These are phyloP conservation scores for Geotrichum phurueaensis DNA, from an alignment of 1,139 yeast species.

Conservation along the genomic window DNA sequence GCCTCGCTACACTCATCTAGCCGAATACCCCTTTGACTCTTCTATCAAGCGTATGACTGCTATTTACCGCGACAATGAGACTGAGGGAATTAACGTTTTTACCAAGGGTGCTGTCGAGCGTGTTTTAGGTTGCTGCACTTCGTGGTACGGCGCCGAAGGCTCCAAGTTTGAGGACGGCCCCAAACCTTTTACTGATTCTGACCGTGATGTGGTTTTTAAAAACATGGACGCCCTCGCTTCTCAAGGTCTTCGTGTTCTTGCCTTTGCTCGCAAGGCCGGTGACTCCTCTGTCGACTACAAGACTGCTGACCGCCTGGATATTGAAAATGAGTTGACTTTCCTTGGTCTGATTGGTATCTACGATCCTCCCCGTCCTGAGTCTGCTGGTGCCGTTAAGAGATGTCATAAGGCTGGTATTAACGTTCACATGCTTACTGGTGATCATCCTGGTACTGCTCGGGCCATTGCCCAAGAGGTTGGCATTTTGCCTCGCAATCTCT, in stretches of 20 bases:
- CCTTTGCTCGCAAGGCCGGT: conserved; percentile 45
- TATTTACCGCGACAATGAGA: conserved; percentile 42
- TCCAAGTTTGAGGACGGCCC: conserved; percentile 12
- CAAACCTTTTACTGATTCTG: conserved; percentile 40
- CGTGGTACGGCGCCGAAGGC: conserved; percentile 39
- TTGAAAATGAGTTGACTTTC: conserved; percentile 54
- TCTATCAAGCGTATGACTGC: conserved; percentile 71
- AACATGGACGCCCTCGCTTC: conserved; percentile 60
- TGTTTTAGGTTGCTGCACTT: conserved; percentile 50
- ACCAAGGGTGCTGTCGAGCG: conserved; percentile 83
- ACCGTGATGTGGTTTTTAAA: conserved; percentile 43
- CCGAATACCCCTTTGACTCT: conserved; percentile 75
- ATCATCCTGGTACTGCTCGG: conserved; percentile 74
- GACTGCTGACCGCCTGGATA: conserved; percentile 42
- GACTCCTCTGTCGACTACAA: conserved; percentile 24
- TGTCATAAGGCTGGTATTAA: conserved; percentile 76
- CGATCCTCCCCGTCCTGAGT: conserved; percentile 76
- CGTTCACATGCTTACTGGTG: conserved; percentile 83
- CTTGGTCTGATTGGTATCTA: conserved; percentile 73
- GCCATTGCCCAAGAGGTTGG: conserved; percentile 87
- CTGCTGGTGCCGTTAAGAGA: conserved; percentile 57
- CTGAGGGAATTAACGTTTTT: conserved; percentile 40
- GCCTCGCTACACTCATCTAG: conserved; percentile 40
- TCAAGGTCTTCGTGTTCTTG: conserved; percentile 69
- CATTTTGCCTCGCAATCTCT: conserved; percentile 63